phyloP scores from a whole-genome alignment of 1,284 basidiomycete genomes.

The Malassezia japonica region DNA sequence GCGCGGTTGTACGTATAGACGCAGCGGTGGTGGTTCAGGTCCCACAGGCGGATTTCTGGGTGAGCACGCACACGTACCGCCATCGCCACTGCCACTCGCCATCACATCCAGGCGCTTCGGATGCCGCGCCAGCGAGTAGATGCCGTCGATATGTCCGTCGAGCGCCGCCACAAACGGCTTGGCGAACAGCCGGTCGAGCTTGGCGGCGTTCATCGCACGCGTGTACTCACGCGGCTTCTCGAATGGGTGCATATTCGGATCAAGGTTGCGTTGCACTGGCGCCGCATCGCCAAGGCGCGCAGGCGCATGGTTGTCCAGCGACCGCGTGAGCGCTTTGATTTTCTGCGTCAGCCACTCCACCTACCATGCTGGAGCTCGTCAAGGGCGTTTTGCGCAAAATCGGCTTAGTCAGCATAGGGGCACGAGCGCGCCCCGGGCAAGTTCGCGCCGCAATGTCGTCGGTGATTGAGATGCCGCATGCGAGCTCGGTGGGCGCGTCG shows the following conservation, averaged over 20 bases:
- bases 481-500: background rate
- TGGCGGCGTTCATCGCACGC: conserved; percentile 84
- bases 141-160: conserved; percentile 91
- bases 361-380: conserved; percentile 2
- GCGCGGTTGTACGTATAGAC: conserved; percentile 65
- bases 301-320: conserved; percentile 63
- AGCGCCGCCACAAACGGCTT: conserved; percentile 86
- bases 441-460: conserved; percentile 4
- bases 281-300: conserved; percentile 62
- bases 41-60: conserved; percentile 75
- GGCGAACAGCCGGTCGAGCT: conserved; percentile 92
- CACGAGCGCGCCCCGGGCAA: background rate
- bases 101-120: conserved; percentile 67
- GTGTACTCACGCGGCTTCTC: conserved; percentile 83
- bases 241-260: conserved; percentile 89
- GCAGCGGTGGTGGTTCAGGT: conserved; percentile 63
- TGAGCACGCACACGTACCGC: conserved; percentile 57
- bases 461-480: conserved; percentile 9
- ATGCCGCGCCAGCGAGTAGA: conserved; percentile 74
- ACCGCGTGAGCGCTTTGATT: conserved; percentile 79
- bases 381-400: background rate
- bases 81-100: conserved; percentile 92
- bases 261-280: conserved; percentile 79
- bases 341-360: conserved; percentile 53
- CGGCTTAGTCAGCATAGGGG: conserved; percentile 3